These are phyloP conservation scores for Nemophila menziesii DNA, from an alignment of 257 asterid genomes.

Conservation along the genomic window DNA sequence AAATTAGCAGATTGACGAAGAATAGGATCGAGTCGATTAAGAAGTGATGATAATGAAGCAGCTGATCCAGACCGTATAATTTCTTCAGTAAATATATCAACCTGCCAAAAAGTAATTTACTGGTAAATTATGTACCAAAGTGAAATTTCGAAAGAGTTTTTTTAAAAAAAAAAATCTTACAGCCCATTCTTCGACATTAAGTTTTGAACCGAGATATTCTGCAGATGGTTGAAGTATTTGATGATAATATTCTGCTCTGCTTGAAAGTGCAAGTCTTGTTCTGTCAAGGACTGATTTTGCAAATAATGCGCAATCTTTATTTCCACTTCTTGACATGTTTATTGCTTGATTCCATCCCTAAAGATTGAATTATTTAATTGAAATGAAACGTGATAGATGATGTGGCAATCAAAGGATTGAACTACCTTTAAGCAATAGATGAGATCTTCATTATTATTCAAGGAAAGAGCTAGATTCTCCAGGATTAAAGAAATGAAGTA, in stretches of 20 bases:
- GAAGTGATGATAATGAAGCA: slow-evolving; percentile 88
- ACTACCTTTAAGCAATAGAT: slow-evolving; percentile 90
- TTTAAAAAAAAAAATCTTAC: slow-evolving; percentile 37
- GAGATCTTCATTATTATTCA: slow-evolving; percentile 76
- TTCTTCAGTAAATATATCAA: slow-evolving; percentile 92
- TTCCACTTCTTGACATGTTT: slow-evolving; percentile 47
- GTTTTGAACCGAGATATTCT: slow-evolving; percentile 82
- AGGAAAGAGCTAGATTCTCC: slow-evolving; percentile 85
- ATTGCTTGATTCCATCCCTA: slow-evolving; percentile 89
- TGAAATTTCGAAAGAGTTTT: slow-evolving; percentile 9
- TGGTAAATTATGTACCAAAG: slow-evolving; percentile 4
- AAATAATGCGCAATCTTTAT: slow-evolving; percentile 75
- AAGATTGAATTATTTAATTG: neutral
- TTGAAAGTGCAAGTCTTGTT: slow-evolving; percentile 80
- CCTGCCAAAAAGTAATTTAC: slow-evolving; percentile 37
- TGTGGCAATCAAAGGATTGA: neutral
- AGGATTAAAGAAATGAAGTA: slow-evolving; percentile 75
- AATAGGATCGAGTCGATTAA: slow-evolving; percentile 90
- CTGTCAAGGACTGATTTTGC: slow-evolving; percentile 94
- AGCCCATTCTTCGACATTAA: slow-evolving; percentile 81
- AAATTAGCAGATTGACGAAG: slow-evolving; percentile 85
- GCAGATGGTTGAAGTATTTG: slow-evolving; percentile 93
- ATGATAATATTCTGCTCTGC: slow-evolving; percentile 84
- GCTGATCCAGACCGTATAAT: slow-evolving; percentile 96
- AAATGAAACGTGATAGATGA: neutral